Evolutionary conservation across 2,329 filamentous ascomycete species (phyloP).

Genomic region (Diplodia intermedia): DNA sequence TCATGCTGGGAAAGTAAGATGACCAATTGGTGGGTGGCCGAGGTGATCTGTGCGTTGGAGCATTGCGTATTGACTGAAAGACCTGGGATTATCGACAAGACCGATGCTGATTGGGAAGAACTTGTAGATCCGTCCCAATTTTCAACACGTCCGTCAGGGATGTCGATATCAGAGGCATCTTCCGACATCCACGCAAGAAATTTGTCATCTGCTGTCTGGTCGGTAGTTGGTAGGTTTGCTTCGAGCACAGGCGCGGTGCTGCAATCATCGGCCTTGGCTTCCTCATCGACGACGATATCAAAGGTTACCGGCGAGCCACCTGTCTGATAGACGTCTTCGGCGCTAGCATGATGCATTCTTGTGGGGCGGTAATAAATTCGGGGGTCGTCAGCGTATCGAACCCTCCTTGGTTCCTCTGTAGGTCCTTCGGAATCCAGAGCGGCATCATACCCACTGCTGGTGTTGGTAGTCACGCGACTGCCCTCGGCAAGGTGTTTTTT

Average conservation of each 20-base stretch:
- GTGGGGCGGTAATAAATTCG: not conserved
- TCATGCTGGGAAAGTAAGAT: not conserved
- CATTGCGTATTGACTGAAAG: not conserved
- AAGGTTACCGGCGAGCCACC: too few relatives aligned
- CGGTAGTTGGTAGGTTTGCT: too few relatives aligned
- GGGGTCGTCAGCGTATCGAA: constrained; percentile 5
- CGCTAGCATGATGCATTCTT: too few relatives aligned
- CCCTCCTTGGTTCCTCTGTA: not conserved
- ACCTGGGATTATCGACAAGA: not conserved
- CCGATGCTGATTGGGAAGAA: not conserved
- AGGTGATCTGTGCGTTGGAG: not conserved
- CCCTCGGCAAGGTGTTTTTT: constrained; percentile 13
- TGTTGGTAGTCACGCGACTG: constrained; percentile 26
- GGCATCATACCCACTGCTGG: constrained; percentile 6
- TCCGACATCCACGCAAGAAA: too few relatives aligned
- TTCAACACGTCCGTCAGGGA: too few relatives aligned
- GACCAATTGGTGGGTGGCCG: not conserved
- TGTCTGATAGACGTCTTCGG: too few relatives aligned
- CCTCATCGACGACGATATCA: too few relatives aligned
- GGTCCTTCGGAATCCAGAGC: not conserved
- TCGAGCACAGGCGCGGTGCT: too few relatives aligned
- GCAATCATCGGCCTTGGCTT: too few relatives aligned
- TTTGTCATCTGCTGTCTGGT: too few relatives aligned
- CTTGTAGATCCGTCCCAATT: too few relatives aligned
- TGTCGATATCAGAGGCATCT: too few relatives aligned